phyloP scores from a whole-genome alignment of 257 asterid genomes.

The Solanum tarapatanum region DNA sequence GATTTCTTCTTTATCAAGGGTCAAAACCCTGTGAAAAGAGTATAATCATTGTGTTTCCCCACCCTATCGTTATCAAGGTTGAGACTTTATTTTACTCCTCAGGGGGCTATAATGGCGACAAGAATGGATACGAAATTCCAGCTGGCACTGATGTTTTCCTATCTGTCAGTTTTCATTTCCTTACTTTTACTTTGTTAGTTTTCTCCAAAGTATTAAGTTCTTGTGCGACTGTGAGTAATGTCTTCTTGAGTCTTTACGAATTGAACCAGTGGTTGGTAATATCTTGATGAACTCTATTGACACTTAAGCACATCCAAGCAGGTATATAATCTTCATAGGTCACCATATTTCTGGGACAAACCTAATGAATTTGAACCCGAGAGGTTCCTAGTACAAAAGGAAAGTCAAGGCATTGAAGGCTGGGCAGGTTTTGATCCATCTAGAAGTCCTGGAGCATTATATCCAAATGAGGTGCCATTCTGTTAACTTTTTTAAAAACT shows the following conservation, averaged over 20 bases:
- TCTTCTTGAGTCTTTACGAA: not conserved
- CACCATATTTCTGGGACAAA: conserved; percentile 87
- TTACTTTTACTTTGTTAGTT: not conserved
- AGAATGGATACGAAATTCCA: conserved; percentile 68
- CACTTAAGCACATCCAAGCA: conserved; percentile 8
- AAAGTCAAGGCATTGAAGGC: conserved; percentile 53
- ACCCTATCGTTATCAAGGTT: not conserved
- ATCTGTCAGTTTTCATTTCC: conserved; percentile 40
- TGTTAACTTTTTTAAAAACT: not conserved
- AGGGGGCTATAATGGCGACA: conserved; percentile 79
- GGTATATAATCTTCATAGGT: conserved; percentile 96
- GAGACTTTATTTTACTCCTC: conserved; percentile 11
- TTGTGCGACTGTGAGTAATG: not conserved
- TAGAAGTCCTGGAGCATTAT: conserved; percentile 90
- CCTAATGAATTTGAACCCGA: conserved; percentile 88
- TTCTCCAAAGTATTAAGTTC: not conserved
- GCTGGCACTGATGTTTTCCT: conserved; percentile 80
- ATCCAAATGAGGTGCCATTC: conserved; percentile 75
- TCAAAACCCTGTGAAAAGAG: not conserved
- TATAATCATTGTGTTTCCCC: not conserved
- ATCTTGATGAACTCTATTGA: not conserved
- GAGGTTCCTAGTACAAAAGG: conserved; percentile 53
- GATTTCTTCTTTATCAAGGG: not conserved
- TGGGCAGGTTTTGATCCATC: conserved; percentile 97
- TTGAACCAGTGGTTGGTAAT: not conserved